Base-by-base conservation (phyloP, 129 eudicot genomes). In the Scalesia atractyloides region DNA sequence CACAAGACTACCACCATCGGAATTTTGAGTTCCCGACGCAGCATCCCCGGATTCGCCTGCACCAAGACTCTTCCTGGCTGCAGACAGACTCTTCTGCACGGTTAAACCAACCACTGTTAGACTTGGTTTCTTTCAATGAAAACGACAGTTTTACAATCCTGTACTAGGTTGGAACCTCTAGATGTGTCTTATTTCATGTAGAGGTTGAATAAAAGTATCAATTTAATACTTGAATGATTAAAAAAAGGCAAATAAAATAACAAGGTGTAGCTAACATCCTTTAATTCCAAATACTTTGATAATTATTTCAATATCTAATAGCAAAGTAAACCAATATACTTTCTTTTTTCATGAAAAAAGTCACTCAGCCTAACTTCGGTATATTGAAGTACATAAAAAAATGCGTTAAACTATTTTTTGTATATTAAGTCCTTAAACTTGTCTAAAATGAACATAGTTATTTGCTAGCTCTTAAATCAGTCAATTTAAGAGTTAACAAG, bases 31-130 rank as follows among this genome's bases (percentile, higher is more conserved):
- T 74, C 76, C 85, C 14, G 82, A 73, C 20, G 64, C 18, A 69
- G 34, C 73, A 20, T 79, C 87, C 62, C 82, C 88, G 4, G 83
- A 70, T 75, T 85, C 86, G 13, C 83, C 70, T 43, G 77, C 53
- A 64, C 73, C 86, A 57, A 86, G 85, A 70, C 86, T 84, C 78
- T 87, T 85, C 77, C 83, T 87, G 46, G 93, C 89, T 66, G 88
- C 89, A 59, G 79, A 82, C 64, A 77, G 79, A 52, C 83, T 81
- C 79, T 11, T 74, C 88, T 84, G 88, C 85, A 70, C 66, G 43
- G 2, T 69, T 22, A 70, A 22, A 60, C 66, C 16, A 41, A 52
- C 5, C 20, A 64, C n/a, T 17, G 50, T 73, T 67, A 20, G 5
- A 15, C 56, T 50, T n/a, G 54, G 56, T 50, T 50, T 50, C 34